A percentile compares a stretch with the other conserved stretches of the same genome.
These are phyloP conservation scores for Trichomonas vaginalis DNA, from an alignment of 208 protist genomes.

Conservation along the genomic window DNA sequence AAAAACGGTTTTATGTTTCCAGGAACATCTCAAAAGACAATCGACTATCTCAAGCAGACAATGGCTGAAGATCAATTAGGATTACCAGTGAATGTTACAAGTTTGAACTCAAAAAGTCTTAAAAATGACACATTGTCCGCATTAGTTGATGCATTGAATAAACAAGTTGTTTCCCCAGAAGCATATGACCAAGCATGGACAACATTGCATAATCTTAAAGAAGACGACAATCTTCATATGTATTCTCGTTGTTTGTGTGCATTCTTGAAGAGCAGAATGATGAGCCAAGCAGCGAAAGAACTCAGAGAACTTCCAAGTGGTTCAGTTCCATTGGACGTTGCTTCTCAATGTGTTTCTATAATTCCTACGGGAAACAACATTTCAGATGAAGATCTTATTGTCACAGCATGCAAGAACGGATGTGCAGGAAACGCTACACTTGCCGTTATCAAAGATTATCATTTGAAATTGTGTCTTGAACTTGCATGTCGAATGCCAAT, in stretches of 20 bases:
- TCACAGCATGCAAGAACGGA: not conserved
- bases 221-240: not conserved
- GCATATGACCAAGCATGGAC: not conserved
- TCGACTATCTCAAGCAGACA: not conserved
- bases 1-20: not conserved
- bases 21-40: not conserved
- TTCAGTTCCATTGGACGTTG: not conserved
- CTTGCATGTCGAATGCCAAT: not conserved
- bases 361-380: not conserved
- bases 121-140: not conserved
- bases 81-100: not conserved
- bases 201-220: not conserved
- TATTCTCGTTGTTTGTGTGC: not conserved
- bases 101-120: not conserved
- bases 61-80: not conserved
- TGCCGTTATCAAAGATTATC: not conserved
- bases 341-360: not conserved
- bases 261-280: not conserved
- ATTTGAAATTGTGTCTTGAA: not conserved
- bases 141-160: not conserved
- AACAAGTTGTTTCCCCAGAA: not conserved
- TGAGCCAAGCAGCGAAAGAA: not conserved
- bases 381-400: not conserved
- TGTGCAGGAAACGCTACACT: not conserved
- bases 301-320: not conserved